phyloP scores from a whole-genome alignment of 2,329 filamentous ascomycete genomes.

The Hymenoscyphus fraxineus region DNA sequence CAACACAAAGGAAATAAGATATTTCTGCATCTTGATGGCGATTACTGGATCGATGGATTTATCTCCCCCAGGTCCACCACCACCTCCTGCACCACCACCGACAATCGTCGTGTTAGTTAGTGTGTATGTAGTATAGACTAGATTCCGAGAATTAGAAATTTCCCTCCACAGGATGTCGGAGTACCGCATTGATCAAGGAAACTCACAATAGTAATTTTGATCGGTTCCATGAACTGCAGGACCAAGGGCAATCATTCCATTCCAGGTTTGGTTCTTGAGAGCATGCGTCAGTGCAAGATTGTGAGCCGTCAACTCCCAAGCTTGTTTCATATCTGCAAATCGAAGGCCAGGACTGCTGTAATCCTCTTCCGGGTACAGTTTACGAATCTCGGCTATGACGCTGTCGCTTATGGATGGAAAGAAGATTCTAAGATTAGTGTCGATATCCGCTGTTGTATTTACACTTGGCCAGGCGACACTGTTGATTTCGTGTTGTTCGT shows the following conservation, averaged over 20 bases:
- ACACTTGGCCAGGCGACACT: conserved; percentile 31
- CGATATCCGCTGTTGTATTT: conserved; percentile 35
- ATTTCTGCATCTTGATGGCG: conserved; percentile 37
- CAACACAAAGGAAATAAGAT: conserved; percentile 36
- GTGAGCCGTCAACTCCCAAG: conserved; percentile 36
- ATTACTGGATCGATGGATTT: conserved; percentile 29
- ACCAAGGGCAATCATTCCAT: conserved; percentile 35
- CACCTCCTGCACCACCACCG: neutral
- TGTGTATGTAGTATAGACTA: conserved; percentile 28
- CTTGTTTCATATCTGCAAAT: conserved; percentile 38
- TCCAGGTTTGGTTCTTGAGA: conserved; percentile 38
- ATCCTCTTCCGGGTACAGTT: conserved; percentile 34
- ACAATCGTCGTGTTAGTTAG: conserved; percentile 19
- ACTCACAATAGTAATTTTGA: conserved; percentile 36
- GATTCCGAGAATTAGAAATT: neutral
- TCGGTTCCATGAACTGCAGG: conserved; percentile 37
- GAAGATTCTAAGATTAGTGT: conserved; percentile 33
- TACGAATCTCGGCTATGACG: conserved; percentile 32
- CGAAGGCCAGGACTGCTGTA: conserved; percentile 36
- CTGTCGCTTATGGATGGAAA: conserved; percentile 37
- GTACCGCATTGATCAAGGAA: neutral
- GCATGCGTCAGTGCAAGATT: conserved; percentile 36
- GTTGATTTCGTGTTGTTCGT: conserved; percentile 38
- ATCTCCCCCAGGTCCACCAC: conserved; percentile 22
- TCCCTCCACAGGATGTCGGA: neutral